A percentile compares a stretch with the other conserved stretches of the same genome.
These are phyloP conservation scores for Dryas integrifolia DNA, from an alignment of 331 rosid species.

Conservation along the genomic window DNA sequence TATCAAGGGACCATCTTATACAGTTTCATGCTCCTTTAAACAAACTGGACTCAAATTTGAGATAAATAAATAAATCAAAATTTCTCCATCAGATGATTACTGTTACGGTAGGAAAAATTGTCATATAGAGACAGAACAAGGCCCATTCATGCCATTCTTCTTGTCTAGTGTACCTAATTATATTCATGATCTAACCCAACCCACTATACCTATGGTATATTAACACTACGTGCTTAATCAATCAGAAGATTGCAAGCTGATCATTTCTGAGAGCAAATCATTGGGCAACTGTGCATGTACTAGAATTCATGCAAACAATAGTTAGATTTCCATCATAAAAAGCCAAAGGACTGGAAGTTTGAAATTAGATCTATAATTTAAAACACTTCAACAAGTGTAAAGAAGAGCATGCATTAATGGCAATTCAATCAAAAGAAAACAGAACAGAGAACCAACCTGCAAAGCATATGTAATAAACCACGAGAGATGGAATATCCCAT, in stretches of 20 bases:
- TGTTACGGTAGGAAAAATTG: no score
- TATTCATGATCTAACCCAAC: background rate
- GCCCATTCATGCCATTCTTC: background rate
- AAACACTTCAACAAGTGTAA: background rate
- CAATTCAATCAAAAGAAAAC: slow-evolving; percentile 5
- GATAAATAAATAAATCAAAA: background rate
- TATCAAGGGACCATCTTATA: background rate
- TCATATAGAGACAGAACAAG: no score
- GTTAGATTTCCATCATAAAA: slow-evolving; percentile 12
- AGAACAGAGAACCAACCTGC: slow-evolving; percentile 51
- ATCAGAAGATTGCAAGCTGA: slow-evolving; percentile 6
- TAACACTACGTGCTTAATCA: background rate
- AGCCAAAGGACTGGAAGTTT: slow-evolving; percentile 4
- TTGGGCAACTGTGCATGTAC: background rate
- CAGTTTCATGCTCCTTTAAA: background rate
- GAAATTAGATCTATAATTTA: background rate
- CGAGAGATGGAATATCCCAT: slow-evolving; percentile 78
- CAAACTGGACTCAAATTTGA: background rate
- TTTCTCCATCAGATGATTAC: background rate
- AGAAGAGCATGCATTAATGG: background rate
- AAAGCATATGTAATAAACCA: slow-evolving; percentile 87
- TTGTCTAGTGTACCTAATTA: background rate
- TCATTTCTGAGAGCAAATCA: background rate
- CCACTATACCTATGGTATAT: background rate
- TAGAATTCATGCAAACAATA: background rate